Base-by-base conservation (phyloP, 139 green algal genomes). In the Edaphochlamys debaryana region DNA sequence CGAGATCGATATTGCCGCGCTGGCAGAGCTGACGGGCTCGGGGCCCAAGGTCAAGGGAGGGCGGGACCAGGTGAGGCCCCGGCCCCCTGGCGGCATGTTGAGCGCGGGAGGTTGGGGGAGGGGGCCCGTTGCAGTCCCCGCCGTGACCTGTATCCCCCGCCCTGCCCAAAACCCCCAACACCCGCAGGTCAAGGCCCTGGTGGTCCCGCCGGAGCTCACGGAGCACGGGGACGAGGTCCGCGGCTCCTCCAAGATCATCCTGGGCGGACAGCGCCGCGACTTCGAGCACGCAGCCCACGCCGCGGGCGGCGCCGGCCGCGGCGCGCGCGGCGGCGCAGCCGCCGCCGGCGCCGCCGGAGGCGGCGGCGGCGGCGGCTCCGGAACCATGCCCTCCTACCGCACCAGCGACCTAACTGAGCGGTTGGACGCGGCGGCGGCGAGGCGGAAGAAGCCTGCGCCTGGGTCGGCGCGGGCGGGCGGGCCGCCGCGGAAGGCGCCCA, bases 151-250 rank as follows among this genome's bases (percentile, higher is more conserved):
- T n/a, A n/a, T n/a, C n/a, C n/a, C n/a, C n/a, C n/a, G n/a, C n/a
- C n/a, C n/a, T n/a, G n/a, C n/a, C n/a, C n/a, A n/a, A n/a, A n/a
- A n/a, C n/a, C n/a, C n/a, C n/a, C n/a, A n/a, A n/a, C 45, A 9
- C 45, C 11, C 45, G 11, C 45, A 54, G 45, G 60, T 81, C 41
- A 62, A 71, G 60, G 34, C 75, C 4, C 75, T 81, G 41, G 75
- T 81, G 60, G 75, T 81, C 30, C 75, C 75, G n/a, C 60, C 75
- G 29, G 19, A 42, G 9, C 5, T 72, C 40, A 71, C 60, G 15
- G 41, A 62, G 30, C 38, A 71, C 60, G 75, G 75, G 0, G 75
- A 81, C 17, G 60, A 63, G 60, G 75, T 81, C 5, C 42, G 40
- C 0, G 75, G 75, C 60, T 72, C 54, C 75, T 50, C 40, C 60